Evolutionary conservation across 345 rosid species (phyloP).

Genomic region (Pistacia atlantica): DNA sequence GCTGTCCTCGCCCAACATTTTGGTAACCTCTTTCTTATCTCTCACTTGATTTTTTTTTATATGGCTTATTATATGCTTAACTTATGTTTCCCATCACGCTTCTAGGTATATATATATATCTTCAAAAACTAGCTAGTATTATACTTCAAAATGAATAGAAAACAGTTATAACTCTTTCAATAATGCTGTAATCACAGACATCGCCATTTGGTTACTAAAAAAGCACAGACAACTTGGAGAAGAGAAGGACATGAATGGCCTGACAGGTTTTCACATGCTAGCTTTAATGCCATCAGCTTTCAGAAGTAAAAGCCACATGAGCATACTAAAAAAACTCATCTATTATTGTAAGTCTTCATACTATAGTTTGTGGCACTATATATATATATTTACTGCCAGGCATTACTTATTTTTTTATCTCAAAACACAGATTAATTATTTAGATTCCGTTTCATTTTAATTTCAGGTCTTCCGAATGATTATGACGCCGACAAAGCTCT

Average conservation of each 20-base stretch:
- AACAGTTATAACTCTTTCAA: not conserved
- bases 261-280: not conserved
- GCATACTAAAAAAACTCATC: not conserved
- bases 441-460: not conserved
- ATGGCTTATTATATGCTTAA: no score
- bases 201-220: not conserved
- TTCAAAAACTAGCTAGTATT: no score
- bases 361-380: not conserved
- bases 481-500: not conserved
- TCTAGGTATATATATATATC: no score
- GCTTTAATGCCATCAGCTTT: not conserved
- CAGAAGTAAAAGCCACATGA: not conserved
- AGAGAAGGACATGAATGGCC: not conserved
- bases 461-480: not conserved
- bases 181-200: not conserved
- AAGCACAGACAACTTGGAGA: not conserved
- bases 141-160: no score
- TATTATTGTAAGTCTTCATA: not conserved
- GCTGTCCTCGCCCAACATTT: slow-evolving; percentile 1
- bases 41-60: not conserved
- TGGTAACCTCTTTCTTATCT: not conserved
- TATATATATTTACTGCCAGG: not conserved
- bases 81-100: no score
- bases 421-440: not conserved
- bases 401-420: no score